Percentiles rank a stretch among this genome's conserved stretches.
Evolutionary conservation across 345 rosid species (phyloP).

Genomic region (Geranium brycei): DNA sequence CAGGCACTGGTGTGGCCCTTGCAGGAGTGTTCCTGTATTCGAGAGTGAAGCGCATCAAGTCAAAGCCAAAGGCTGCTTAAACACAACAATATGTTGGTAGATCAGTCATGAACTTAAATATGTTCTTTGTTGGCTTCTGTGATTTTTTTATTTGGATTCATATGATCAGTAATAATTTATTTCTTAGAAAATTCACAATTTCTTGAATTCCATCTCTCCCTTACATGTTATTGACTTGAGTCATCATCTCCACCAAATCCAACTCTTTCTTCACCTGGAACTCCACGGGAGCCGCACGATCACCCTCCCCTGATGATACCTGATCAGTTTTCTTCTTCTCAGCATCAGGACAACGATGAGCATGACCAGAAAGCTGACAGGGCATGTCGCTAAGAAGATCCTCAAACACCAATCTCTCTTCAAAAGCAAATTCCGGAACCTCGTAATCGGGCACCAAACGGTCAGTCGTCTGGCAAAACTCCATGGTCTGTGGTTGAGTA

Average conservation of each 20-base stretch:
- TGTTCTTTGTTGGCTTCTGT: background rate
- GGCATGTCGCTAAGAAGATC: constrained; percentile 42
- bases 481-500: background rate
- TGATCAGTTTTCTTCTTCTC: too few relatives aligned
- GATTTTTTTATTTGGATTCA: background rate
- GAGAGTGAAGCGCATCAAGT: constrained; percentile 81
- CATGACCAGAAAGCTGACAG: too few relatives aligned
- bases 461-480: constrained; percentile 20
- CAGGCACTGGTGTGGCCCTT: constrained; percentile 91
- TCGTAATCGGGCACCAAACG: constrained; percentile 35
- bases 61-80: constrained; percentile 70
- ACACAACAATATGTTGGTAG: background rate
- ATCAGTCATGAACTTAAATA: background rate
- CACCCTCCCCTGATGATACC: background rate
- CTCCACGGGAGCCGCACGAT: background rate
- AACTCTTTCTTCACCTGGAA: constrained; percentile 30
- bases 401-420: constrained; percentile 42
- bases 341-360: too few relatives aligned
- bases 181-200: too few relatives aligned
- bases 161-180: too few relatives aligned
- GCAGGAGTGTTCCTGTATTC: constrained; percentile 94
- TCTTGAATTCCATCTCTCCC: too few relatives aligned
- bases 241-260: constrained; percentile 54
- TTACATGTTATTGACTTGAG: constrained; percentile 14
- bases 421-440: constrained; percentile 40